Conservation (phyloP, 306 rosid genomes). For the Trifolium subterraneum region DNA sequence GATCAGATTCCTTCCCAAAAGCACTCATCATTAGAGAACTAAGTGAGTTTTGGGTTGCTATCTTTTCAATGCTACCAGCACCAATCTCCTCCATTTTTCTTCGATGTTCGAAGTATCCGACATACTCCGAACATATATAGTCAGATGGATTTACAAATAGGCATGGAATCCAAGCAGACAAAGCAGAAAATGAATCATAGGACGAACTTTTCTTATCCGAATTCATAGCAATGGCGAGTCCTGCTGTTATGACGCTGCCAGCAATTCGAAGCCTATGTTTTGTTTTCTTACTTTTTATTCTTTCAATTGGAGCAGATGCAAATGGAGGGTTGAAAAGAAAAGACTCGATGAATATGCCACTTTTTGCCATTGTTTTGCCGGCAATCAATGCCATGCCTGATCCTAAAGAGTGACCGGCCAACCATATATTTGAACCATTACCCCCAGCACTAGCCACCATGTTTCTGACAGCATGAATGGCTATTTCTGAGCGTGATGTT, state of each 20-base stretch:
- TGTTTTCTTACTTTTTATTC: conserved; percentile 62
- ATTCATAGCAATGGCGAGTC: conserved; percentile 74
- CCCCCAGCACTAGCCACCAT: conserved; percentile 72
- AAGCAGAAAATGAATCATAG: conserved; percentile 59
- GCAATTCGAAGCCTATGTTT: conserved; percentile 79
- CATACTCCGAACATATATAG: conserved; percentile 72
- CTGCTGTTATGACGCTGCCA: conserved; percentile 79
- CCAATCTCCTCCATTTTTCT: conserved; percentile 85
- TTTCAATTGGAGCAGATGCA: conserved; percentile 86
- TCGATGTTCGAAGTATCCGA: conserved; percentile 91
- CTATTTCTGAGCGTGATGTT: conserved; percentile 79
- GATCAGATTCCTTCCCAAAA: conserved; percentile 72
- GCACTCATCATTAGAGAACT: conserved; percentile 69
- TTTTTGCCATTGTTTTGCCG: conserved; percentile 84
- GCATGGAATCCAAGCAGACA: conserved; percentile 76
- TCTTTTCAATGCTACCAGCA: conserved; percentile 73
- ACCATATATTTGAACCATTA: conserved; percentile 76
- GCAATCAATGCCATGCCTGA: conserved; percentile 87
- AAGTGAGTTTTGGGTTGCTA: conserved; percentile 81
- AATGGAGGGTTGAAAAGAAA: conserved; percentile 92
- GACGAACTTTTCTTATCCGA: conserved; percentile 50
- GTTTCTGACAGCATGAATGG: conserved; percentile 71
- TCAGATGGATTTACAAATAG: conserved; percentile 86
- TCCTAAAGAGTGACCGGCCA: conserved; percentile 93
- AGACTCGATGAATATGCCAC: conserved; percentile 61